Percentiles rank a stretch among this genome's conserved stretches.
These are phyloP conservation scores for Leptodermis oblonga DNA, from an alignment of 257 asterid genomes.

Conservation along the genomic window DNA sequence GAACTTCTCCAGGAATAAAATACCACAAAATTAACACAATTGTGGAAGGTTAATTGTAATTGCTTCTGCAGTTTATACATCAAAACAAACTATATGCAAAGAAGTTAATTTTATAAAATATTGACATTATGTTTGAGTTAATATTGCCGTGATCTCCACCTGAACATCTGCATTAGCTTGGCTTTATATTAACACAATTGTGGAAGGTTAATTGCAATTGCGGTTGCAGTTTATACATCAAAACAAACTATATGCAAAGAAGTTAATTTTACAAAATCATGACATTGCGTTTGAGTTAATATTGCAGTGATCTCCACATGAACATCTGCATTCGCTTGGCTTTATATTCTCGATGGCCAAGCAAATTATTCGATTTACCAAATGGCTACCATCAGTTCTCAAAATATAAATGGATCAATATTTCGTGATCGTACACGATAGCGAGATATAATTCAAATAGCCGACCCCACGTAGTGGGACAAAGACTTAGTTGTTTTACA, in stretches of 20 bases:
- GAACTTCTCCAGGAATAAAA: background rate
- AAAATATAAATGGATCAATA: background rate
- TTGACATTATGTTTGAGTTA: background rate
- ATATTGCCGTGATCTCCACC: background rate
- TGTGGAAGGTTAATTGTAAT: background rate
- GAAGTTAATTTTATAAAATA: background rate
- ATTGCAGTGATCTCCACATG: background rate
- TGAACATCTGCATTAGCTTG: background rate
- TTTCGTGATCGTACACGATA: no score
- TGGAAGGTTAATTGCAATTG: background rate
- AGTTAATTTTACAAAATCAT: background rate
- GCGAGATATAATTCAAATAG: no score
- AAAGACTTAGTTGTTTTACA: no score
- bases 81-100: background rate
- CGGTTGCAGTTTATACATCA: background rate
- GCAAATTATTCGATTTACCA: background rate
- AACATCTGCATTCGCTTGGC: background rate
- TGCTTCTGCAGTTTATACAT: background rate
- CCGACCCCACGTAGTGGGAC: no score
- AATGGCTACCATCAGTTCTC: background rate
- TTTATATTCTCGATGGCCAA: background rate
- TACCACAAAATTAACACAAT: background rate
- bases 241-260: background rate
- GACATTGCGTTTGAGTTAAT: background rate
- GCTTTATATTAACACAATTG: background rate